Evolutionary conservation across 1,139 yeast species (phyloP), one percentile per base, ranked within the genome.

Genomic region (Debaryomyces subglobosus): DNA sequence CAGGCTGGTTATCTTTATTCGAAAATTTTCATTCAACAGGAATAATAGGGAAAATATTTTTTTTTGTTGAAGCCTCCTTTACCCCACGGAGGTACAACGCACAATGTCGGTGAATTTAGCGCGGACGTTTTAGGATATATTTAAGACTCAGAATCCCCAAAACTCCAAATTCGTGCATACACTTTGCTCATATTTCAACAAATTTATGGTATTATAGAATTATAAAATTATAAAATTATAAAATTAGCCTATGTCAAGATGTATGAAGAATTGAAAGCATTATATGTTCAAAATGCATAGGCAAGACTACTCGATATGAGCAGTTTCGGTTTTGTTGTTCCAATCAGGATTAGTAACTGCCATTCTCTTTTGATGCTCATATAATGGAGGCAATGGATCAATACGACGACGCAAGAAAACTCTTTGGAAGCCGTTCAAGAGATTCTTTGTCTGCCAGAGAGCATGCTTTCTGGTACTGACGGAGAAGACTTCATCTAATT

Each of bases 401-500:
- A 82, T 67, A 34, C 73, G 59, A 56, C 74, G 74, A 49, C 78
- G 67, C 32, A 74, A 58, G 10, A 74, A 56, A 37, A 56, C 45
- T 61, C 79, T 75, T 59, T 78, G 76, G 61, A 82, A 49, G 50
- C 71, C 66, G 58, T 76, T 72, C 55, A 69, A 55, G 44, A 83
- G 57, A 45, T 74, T 73, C 51, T 63, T 68, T 33, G 78, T 71
- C 62, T 84, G 85, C 62, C 81, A 82, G 33, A 58, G 64, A 9
- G 89, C 86, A 56, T 84, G 86, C 43, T 74, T 67, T 49, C 67
- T 52, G 46, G 77, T 58, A 8, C 86, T 79, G 18, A 84, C 86
- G 45, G 77, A 77, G 59, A 85, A 85, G 27, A 85, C 87, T 44
- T 84, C 88, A 60, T 85, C 89, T 65, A 85, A 77, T 62, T 85